A percentile compares a stretch with the other conserved stretches of the same genome.
phyloP scores from a whole-genome alignment of 2,329 filamentous ascomycete species.

The Seiridium unicorne region DNA sequence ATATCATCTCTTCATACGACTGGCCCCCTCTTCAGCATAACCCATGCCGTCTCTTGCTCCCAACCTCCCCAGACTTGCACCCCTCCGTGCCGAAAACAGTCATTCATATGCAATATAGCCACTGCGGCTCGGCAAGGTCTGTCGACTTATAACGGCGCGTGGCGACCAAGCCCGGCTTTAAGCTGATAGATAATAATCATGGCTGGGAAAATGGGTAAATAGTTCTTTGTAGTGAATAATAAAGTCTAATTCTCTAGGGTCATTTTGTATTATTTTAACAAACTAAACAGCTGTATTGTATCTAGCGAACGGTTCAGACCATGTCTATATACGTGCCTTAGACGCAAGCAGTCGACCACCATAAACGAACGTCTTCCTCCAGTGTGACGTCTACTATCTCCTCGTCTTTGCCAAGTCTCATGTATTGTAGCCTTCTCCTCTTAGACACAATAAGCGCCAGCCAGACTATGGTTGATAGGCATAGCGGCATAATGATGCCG shows the following conservation, averaged over 20 bases:
- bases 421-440: not conserved
- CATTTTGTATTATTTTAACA: not conserved
- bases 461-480: not conserved
- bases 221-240: not conserved
- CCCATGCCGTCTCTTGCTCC: no score
- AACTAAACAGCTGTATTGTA: not conserved
- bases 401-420: not conserved
- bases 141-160: not conserved
- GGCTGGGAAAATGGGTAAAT: not conserved
- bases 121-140: not conserved
- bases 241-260: not conserved
- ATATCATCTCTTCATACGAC: not conserved
- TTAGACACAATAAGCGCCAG: not conserved
- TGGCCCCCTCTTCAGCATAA: not conserved
- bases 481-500: not conserved
- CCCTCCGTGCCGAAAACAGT: no score
- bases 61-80: no score
- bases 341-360: not conserved
- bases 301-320: not conserved
- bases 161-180: no score
- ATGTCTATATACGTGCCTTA: not conserved
- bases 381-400: not conserved
- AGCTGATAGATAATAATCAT: not conserved
- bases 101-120: no score
- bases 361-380: not conserved